These are phyloP conservation scores for Rhizopogon rudus DNA, from an alignment of 768 basidiomycete genomes.

Conservation along the genomic window DNA sequence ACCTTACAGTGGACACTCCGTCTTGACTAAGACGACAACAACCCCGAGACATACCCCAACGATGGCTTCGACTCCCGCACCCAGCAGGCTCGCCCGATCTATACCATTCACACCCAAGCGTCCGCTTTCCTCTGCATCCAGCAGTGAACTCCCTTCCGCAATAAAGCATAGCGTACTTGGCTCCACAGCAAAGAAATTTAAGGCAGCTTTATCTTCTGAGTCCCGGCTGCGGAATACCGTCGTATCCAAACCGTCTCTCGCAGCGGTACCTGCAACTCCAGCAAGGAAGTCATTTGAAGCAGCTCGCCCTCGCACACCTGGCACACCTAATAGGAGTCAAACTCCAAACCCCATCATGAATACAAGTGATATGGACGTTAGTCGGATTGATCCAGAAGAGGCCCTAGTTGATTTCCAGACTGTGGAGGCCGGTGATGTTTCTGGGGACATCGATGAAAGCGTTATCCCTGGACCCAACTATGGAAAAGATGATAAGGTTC, in stretches of 20 bases:
- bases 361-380: slow-evolving; percentile 71
- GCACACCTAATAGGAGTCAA: slow-evolving; percentile 42
- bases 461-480: slow-evolving; percentile 42
- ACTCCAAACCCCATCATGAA: slow-evolving; percentile 42
- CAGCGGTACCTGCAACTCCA: slow-evolving; percentile 51
- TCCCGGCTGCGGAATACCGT: slow-evolving; percentile 23
- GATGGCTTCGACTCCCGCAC: slow-evolving; percentile 20
- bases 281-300: slow-evolving; percentile 35
- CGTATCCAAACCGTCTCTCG: slow-evolving; percentile 28
- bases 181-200: slow-evolving; percentile 59
- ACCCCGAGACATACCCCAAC: slow-evolving; percentile 4
- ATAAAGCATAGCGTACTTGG: slow-evolving; percentile 31
- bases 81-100: slow-evolving; percentile 34
- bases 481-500: slow-evolving; percentile 79
- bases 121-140: slow-evolving; percentile 35
- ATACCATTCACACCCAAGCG: slow-evolving; percentile 55
- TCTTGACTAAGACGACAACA: not conserved
- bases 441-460: slow-evolving; percentile 61
- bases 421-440: slow-evolving; percentile 65
- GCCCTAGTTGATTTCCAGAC: slow-evolving; percentile 72
- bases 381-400: slow-evolving; percentile 68
- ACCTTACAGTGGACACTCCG: not conserved
- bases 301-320: slow-evolving; percentile 48
- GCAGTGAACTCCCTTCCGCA: slow-evolving; percentile 30
- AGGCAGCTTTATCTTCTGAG: slow-evolving; percentile 51